Conservation (phyloP, 768 basidiomycete genomes). For the Trametes cinnabarina region DNA sequence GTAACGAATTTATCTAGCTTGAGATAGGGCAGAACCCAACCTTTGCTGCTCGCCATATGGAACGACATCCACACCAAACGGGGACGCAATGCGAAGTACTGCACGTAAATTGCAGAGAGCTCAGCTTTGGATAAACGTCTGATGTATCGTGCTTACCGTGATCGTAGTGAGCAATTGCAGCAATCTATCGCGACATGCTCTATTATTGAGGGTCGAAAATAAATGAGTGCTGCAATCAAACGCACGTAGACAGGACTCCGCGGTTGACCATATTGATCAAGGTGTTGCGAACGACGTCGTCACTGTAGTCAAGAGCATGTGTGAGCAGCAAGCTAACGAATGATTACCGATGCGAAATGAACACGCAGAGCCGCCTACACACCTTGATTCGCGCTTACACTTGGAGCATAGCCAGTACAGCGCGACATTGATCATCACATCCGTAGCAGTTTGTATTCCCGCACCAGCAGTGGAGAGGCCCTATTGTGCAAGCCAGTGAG, state of each 20-base stretch:
- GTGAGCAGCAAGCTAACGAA: not conserved
- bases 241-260: slow-evolving; percentile 9
- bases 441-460: slow-evolving; percentile 2
- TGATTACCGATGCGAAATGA: no score
- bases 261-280: slow-evolving; percentile 8
- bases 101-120: not conserved
- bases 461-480: slow-evolving; percentile 2
- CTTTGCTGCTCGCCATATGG: slow-evolving; percentile 14
- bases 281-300: not conserved
- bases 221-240: not conserved
- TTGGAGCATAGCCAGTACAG: slow-evolving; percentile 13
- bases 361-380: not conserved
- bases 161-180: slow-evolving; percentile 11
- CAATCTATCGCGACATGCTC: not conserved
- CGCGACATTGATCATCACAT: slow-evolving; percentile 5
- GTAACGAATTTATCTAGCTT: not conserved
- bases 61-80: slow-evolving; percentile 12
- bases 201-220: not conserved
- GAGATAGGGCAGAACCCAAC: not conserved
- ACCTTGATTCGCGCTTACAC: slow-evolving; percentile 1
- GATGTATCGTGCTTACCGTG: no score
- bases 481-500: not conserved
- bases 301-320: not conserved
- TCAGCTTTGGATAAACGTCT: no score
- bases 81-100: slow-evolving; percentile 13